A percentile compares a stretch with the other conserved stretches of the same genome.
phyloP scores from a whole-genome alignment of 2,329 filamentous ascomycete species.

The Fusarium oxysporum region DNA sequence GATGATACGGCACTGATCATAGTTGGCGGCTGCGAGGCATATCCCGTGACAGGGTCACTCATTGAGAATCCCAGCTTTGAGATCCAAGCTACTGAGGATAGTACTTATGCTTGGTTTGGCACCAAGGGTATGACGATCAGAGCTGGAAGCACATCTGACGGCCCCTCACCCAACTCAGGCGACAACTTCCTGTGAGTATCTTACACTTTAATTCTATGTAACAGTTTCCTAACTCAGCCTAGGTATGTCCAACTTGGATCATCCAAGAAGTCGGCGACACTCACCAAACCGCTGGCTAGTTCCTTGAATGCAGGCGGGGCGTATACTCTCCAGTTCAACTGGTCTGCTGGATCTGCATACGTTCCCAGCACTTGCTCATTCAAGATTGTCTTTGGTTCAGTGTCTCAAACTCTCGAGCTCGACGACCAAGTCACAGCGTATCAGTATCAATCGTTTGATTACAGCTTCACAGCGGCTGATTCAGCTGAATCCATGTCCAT shows the following conservation, averaged over 20 bases:
- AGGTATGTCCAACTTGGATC: background rate
- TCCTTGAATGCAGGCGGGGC: background rate
- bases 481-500: background rate
- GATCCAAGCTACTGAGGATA: background rate
- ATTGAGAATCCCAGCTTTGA: conserved; percentile 11
- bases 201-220: fast-evolving
- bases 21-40: conserved; percentile 5
- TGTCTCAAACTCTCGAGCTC: fast-evolving
- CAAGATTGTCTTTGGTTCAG: background rate
- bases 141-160: background rate
- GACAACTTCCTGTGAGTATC: background rate
- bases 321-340: background rate
- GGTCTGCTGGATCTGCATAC: background rate
- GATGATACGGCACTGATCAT: conserved; percentile 9
- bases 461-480: background rate
- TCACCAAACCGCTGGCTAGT: background rate
- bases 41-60: background rate
- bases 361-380: background rate
- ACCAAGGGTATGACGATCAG: background rate
- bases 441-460: background rate
- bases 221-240: background rate
- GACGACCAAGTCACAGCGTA: background rate
- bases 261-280: background rate
- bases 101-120: conserved; percentile 11
- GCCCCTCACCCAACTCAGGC: fast-evolving